Percentiles rank a stretch among this genome's conserved stretches.
Evolutionary conservation across 2,329 filamentous ascomycete species (phyloP).

Genomic region (Mollisia scopiformis): DNA sequence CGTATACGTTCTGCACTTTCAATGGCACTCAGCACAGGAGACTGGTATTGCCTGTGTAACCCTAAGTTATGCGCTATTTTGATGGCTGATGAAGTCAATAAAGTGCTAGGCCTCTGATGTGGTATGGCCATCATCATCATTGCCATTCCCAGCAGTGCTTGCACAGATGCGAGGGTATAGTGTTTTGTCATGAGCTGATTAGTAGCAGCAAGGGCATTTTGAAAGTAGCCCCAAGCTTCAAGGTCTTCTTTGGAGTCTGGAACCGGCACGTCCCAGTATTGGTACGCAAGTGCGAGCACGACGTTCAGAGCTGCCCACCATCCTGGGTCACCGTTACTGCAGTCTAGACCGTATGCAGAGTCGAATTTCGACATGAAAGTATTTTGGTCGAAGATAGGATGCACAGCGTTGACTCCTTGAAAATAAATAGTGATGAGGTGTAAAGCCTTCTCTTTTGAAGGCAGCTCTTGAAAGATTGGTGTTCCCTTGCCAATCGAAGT

Average conservation of each 20-base stretch:
- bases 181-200: constrained; percentile 18
- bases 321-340: constrained; percentile 15
- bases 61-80: constrained; percentile 29
- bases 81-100: constrained; percentile 27
- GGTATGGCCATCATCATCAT: constrained; percentile 30
- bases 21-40: constrained; percentile 4
- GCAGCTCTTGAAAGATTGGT: constrained; percentile 17
- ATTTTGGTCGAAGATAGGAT: constrained; percentile 26
- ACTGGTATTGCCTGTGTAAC: constrained; percentile 24
- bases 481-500: neutral
- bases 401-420: constrained; percentile 17
- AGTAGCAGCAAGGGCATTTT: constrained; percentile 22
- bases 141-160: constrained; percentile 34
- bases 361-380: constrained; percentile 19
- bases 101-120: constrained; percentile 21
- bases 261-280: constrained; percentile 11
- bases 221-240: constrained; percentile 26
- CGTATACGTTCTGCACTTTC: constrained; percentile 47
- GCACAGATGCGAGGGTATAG: constrained; percentile 21
- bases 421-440: constrained; percentile 20
- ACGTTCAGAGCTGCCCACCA: constrained; percentile 35
- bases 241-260: constrained; percentile 9
- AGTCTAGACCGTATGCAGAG: constrained; percentile 1
- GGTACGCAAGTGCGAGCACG: constrained; percentile 27
- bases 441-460: constrained; percentile 15